phyloP scores from a whole-genome alignment of 176 grass and related monocot species.

The Lolium multiflorum region DNA sequence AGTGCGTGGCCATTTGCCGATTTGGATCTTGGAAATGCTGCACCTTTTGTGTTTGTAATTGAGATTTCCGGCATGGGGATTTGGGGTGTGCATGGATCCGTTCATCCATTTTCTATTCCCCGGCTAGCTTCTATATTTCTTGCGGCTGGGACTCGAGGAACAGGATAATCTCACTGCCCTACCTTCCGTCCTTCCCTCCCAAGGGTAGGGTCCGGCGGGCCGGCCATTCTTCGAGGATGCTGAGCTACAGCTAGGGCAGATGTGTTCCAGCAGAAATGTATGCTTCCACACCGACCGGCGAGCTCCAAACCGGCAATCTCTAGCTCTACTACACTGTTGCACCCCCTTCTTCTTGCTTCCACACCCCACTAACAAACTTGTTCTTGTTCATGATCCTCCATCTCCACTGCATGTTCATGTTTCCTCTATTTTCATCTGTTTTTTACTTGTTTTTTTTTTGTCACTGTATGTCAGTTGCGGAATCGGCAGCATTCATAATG shows the following conservation, averaged over 20 bases:
- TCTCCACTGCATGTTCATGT: neutral
- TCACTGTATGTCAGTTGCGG: neutral
- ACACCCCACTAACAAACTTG: neutral
- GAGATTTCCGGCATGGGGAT: conserved; percentile 47
- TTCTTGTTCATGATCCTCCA: conserved; percentile 9
- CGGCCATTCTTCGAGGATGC: conserved; percentile 7
- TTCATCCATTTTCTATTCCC: neutral
- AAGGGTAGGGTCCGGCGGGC: neutral
- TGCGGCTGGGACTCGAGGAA: conserved; percentile 34
- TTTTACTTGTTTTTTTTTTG: neutral
- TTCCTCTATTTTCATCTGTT: neutral
- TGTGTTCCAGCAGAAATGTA: conserved; percentile 33
- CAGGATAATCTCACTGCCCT: conserved; percentile 21
- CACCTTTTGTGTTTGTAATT: conserved; percentile 46
- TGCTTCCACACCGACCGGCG: conserved; percentile 28
- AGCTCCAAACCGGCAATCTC: neutral
- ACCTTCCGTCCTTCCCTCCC: neutral
- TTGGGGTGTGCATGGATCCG: conserved; percentile 43
- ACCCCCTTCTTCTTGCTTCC: conserved; percentile 25
- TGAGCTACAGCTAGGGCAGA: conserved; percentile 38
- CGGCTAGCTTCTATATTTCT: conserved; percentile 26
- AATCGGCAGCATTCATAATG: neutral
- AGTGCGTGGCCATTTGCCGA: conserved; percentile 48
- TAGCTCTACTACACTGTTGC: conserved; percentile 29
- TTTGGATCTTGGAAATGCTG: conserved; percentile 54